phyloP scores from a whole-genome alignment of 2,329 filamentous ascomycete genomes.

The Apiospora sp. region DNA sequence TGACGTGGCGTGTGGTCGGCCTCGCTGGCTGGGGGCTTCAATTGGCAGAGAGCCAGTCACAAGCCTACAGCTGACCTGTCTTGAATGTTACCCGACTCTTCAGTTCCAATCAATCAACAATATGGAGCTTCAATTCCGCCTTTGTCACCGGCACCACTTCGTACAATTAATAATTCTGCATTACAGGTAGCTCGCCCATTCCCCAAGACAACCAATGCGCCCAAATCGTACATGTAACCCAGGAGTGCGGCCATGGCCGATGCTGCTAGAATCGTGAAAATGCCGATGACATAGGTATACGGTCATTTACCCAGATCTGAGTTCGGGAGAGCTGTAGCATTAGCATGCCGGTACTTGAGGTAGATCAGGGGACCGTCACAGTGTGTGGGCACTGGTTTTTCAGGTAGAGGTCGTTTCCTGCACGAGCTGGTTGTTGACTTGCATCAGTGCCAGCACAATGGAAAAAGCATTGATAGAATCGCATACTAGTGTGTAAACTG shows the following conservation, averaged over 20 bases:
- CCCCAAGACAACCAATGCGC: background rate
- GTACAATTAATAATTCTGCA: slow-evolving; percentile 10
- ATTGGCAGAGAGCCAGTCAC: slow-evolving; percentile 4
- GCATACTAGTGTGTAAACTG: background rate
- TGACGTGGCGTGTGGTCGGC: slow-evolving; percentile 3
- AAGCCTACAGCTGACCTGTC: background rate
- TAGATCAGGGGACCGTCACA: slow-evolving; percentile 15
- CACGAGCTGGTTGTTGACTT: slow-evolving; percentile 16
- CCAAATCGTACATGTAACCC: background rate
- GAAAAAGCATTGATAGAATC: background rate
- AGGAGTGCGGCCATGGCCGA: background rate
- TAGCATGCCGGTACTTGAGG: slow-evolving; percentile 2
- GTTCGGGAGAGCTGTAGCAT: slow-evolving; percentile 12
- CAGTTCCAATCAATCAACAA: slow-evolving; percentile 2
- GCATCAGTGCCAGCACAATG: background rate
- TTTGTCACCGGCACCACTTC: background rate
- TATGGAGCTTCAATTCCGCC: background rate
- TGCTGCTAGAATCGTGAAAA: background rate
- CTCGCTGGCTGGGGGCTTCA: background rate
- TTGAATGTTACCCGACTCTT: background rate
- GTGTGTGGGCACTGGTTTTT: slow-evolving; percentile 1
- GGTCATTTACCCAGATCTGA: slow-evolving; percentile 8
- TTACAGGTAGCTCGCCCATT: background rate
- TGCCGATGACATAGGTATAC: slow-evolving; percentile 2
- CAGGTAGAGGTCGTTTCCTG: background rate